A percentile compares a stretch with the other conserved stretches of the same genome.
phyloP scores from a whole-genome alignment of 1,139 yeast genomes.

The Blastobotrys buckinghamii region DNA sequence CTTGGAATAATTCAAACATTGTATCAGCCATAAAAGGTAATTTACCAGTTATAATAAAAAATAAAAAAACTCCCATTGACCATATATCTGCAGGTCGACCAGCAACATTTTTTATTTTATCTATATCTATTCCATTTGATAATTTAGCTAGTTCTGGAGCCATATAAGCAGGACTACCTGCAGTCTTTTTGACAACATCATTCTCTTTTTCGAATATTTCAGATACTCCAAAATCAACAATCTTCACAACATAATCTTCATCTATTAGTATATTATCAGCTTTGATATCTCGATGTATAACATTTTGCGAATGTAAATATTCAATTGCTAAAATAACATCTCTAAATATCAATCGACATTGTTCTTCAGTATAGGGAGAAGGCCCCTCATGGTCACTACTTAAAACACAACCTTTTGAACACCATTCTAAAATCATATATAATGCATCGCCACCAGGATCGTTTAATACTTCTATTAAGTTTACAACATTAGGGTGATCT shows the following conservation, averaged over 20 bases:
- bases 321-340: constrained; percentile 87
- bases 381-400: constrained; percentile 7
- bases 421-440: constrained; percentile 72
- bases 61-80: constrained; percentile 69
- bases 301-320: constrained; percentile 87
- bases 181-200: constrained; percentile 47
- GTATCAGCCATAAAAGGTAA: constrained; percentile 37
- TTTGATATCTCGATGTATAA: constrained; percentile 91
- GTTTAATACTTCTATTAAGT: constrained; percentile 76
- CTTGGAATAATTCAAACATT: constrained; percentile 46
- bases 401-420: constrained; percentile 44
- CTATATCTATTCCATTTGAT: constrained; percentile 17
- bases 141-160: constrained; percentile 74
- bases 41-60: constrained; percentile 34
- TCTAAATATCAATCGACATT: constrained; percentile 48
- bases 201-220: constrained; percentile 57
- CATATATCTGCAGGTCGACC: constrained; percentile 72
- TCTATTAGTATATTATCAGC: constrained; percentile 84
- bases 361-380: constrained; percentile 33
- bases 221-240: constrained; percentile 92
- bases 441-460: constrained; percentile 61
- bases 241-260: constrained; percentile 71
- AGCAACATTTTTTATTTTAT: constrained; percentile 43
- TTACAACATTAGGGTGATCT: constrained; percentile 75
- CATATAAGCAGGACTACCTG: constrained; percentile 81